phyloP scores from a whole-genome alignment of 352 stramenopile species.

The Globisporangium nunn region DNA sequence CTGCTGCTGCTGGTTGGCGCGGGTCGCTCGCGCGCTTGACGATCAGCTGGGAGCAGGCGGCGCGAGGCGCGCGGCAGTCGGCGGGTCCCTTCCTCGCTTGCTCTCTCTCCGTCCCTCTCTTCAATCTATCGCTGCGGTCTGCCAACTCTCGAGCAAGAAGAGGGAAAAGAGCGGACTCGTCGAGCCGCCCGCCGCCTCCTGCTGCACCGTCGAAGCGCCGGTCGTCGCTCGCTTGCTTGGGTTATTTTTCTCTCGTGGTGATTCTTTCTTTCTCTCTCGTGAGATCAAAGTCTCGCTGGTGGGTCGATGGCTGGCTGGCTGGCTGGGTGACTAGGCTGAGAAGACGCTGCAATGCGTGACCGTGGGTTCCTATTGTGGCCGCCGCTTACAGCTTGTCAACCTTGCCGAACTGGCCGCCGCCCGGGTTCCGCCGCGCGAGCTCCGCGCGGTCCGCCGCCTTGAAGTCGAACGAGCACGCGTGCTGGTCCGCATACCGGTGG shows the following conservation, averaged over 20 bases:
- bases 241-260: too few species aligned
- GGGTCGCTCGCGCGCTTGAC: neutral
- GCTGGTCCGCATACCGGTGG: conserved; percentile 85
- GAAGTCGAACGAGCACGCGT: conserved; percentile 84
- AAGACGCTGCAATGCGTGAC: neutral
- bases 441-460: conserved; percentile 69
- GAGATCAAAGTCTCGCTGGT: neutral
- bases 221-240: neutral
- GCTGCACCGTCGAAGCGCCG: neutral
- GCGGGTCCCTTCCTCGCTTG: too few species aligned
- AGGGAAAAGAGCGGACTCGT: neutral
- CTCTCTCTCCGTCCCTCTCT: neutral
- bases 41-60: neutral
- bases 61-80: neutral
- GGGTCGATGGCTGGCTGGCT: neutral
- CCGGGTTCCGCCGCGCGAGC: conserved; percentile 72
- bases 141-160: neutral
- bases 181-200: neutral
- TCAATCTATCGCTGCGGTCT: neutral
- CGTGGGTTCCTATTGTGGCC: neutral
- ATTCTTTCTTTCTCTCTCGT: too few species aligned
- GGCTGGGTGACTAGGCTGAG: neutral
- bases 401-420: conserved; percentile 80
- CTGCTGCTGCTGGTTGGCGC: neutral
- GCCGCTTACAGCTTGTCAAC: conserved; percentile 67